Evolutionary conservation across 768 basidiomycete species (phyloP).

Genomic region (Panaeolus cyanescens): DNA sequence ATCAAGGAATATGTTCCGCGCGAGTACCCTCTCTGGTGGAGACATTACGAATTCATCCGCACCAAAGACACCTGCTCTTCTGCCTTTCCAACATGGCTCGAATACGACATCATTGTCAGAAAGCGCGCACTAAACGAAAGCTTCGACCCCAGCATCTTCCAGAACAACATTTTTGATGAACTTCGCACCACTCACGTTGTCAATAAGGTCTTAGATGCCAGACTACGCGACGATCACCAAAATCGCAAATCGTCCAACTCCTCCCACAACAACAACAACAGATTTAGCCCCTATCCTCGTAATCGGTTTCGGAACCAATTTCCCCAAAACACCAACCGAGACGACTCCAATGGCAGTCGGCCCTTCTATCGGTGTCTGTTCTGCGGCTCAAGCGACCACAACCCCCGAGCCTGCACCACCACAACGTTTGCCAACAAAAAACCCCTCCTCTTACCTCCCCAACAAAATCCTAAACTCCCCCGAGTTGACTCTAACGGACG

Average conservation of each 20-base stretch:
- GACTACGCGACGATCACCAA: too few relatives aligned
- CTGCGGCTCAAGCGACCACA: constrained; percentile 21
- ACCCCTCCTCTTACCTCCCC: background rate
- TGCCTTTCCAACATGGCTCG: constrained; percentile 4
- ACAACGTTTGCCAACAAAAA: background rate
- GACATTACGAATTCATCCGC: background rate
- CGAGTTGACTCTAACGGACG: background rate
- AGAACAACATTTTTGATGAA: background rate
- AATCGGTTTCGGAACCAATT: background rate
- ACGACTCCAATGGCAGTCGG: background rate
- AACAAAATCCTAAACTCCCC: background rate
- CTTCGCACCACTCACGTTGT: background rate
- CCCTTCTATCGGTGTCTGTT: constrained; percentile 18
- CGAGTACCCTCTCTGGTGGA: background rate
- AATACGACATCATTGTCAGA: background rate
- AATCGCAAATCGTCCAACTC: too few relatives aligned
- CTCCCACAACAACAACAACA: background rate
- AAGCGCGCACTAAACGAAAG: constrained; percentile 5
- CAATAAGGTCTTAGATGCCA: too few relatives aligned
- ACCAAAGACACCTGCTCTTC: background rate
- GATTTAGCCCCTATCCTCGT: background rate
- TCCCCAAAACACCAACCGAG: background rate
- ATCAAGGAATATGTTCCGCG: background rate
- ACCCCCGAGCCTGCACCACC: background rate
- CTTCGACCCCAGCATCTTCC: background rate